A percentile compares a stretch with the other conserved stretches of the same genome.
Evolutionary conservation across 1,284 basidiomycete genomes (phyloP).

Genomic region (Fomitopsis schrenkii): DNA sequence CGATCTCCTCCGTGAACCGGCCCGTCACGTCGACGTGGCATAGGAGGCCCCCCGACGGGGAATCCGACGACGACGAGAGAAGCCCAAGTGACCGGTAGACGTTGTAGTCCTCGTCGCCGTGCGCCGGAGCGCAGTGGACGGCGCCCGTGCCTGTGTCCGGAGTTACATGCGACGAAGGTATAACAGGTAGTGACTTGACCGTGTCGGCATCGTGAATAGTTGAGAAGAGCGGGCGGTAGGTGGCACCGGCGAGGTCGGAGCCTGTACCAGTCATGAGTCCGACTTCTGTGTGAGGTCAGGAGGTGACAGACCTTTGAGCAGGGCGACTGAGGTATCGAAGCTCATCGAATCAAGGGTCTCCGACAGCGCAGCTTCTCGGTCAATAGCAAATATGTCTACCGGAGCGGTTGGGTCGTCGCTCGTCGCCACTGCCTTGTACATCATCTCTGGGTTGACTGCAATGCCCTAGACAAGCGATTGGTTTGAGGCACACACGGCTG

Average conservation of each 20-base stretch:
- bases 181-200: slow-evolving; percentile 34
- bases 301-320: slow-evolving; percentile 1
- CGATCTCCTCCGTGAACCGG: slow-evolving; percentile 57
- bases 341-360: slow-evolving; percentile 9
- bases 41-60: slow-evolving; percentile 32
- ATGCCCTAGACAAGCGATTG: slow-evolving; percentile 59
- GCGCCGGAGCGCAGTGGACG: slow-evolving; percentile 94
- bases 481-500: slow-evolving; percentile 2
- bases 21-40: slow-evolving; percentile 89
- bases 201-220: slow-evolving; percentile 14
- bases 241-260: slow-evolving; percentile 56
- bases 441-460: slow-evolving; percentile 73
- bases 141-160: slow-evolving; percentile 91
- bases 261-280: slow-evolving; percentile 35
- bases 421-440: slow-evolving; percentile 62
- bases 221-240: slow-evolving; percentile 71
- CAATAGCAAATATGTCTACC: slow-evolving; percentile 65
- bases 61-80: slow-evolving; percentile 30
- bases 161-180: slow-evolving; percentile 74
- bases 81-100: slow-evolving; percentile 56
- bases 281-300: neutral
- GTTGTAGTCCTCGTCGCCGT: slow-evolving; percentile 91
- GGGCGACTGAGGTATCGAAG: neutral
- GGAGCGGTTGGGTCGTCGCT: slow-evolving; percentile 23
- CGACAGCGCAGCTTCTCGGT: slow-evolving; percentile 36